Evolutionary conservation across 2,329 filamentous ascomycete genomes (phyloP).

Genomic region (Claviceps maximensis): DNA sequence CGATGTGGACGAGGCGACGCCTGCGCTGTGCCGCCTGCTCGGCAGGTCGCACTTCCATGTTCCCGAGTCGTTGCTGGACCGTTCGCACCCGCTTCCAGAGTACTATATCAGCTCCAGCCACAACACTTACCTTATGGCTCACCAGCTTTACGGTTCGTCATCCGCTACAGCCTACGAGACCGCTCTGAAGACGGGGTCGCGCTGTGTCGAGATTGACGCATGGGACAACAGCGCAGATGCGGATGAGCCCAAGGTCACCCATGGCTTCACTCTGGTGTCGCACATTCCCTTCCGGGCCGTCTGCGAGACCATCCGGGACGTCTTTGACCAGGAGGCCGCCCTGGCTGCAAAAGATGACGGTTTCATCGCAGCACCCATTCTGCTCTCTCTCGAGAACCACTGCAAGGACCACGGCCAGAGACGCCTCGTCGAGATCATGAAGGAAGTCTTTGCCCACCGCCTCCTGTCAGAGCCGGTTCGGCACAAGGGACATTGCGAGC

Average conservation of each 20-base stretch:
- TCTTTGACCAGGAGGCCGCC: conserved; percentile 43
- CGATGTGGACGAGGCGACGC: conserved; percentile 26
- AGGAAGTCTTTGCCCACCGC: conserved; percentile 46
- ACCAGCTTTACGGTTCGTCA: conserved; percentile 54
- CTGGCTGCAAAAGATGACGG: conserved; percentile 23
- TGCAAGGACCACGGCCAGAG: conserved; percentile 45
- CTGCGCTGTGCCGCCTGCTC: conserved; percentile 36
- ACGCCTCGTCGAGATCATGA: conserved; percentile 52
- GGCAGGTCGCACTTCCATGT: conserved; percentile 44
- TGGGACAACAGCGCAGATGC: conserved; percentile 51
- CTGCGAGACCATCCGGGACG: conserved; percentile 51
- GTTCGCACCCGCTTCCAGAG: conserved; percentile 48
- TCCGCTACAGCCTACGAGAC: conserved; percentile 50
- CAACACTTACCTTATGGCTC: conserved; percentile 59
- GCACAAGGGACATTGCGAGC: conserved; percentile 40
- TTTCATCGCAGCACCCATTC: conserved; percentile 39
- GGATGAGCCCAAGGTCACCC: conserved; percentile 56
- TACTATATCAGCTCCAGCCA: conserved; percentile 64
- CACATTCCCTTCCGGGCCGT: conserved; percentile 51
- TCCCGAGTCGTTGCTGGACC: conserved; percentile 39
- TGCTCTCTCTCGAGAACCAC: conserved; percentile 57
- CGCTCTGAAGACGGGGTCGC: conserved; percentile 46
- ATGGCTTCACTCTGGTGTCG: conserved; percentile 56
- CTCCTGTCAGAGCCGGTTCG: conserved; percentile 45
- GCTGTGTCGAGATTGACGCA: conserved; percentile 62